Conservation (phyloP, 176 grass and related monocot genomes). For the Avena sativa region DNA sequence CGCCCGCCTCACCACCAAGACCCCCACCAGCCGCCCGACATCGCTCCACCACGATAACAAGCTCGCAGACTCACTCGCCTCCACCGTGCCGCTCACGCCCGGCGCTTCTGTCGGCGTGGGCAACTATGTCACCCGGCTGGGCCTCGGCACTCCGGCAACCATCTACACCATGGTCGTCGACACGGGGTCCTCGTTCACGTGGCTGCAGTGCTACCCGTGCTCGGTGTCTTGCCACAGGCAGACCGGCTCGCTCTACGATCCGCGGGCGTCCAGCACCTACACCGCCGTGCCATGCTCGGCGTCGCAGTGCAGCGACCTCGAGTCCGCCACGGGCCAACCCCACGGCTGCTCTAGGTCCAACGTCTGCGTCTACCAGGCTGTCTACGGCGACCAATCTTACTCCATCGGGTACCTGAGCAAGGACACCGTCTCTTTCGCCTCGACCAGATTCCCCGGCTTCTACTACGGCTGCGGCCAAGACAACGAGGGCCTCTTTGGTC, state of each 20-base stretch:
- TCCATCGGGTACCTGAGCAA: slow-evolving; percentile 77
- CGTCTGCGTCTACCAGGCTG: slow-evolving; percentile 79
- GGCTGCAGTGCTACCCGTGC: slow-evolving; percentile 90
- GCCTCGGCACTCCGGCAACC: slow-evolving; percentile 66
- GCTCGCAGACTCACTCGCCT: slow-evolving; percentile 8
- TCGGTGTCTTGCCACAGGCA: slow-evolving; percentile 77
- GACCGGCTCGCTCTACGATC: slow-evolving; percentile 61
- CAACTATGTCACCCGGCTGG: slow-evolving; percentile 78
- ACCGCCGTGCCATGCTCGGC: slow-evolving; percentile 57
- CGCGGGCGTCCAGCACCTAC: slow-evolving; percentile 57
- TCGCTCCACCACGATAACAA: slow-evolving; percentile 39
- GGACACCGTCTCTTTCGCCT: slow-evolving; percentile 67
- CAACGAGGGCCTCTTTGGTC: slow-evolving; percentile 72
- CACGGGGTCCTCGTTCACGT: slow-evolving; percentile 83
- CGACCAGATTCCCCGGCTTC: slow-evolving; percentile 48
- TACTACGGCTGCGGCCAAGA: slow-evolving; percentile 81
- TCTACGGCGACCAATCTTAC: slow-evolving; percentile 83
- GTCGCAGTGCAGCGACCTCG: slow-evolving; percentile 55
- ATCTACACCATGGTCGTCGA: slow-evolving; percentile 84
- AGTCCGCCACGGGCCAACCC: slow-evolving; percentile 66
- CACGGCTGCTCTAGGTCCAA: slow-evolving; percentile 58
- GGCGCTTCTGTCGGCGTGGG: slow-evolving; percentile 76
- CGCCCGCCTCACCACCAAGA: slow-evolving; percentile 50
- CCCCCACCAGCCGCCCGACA: slow-evolving; percentile 30
- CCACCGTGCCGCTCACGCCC: slow-evolving; percentile 54